Evolutionary conservation across 2,329 filamentous ascomycete species (phyloP), one percentile per base, ranked within the genome.

Genomic region (Rhytidhysteron rufulum): DNA sequence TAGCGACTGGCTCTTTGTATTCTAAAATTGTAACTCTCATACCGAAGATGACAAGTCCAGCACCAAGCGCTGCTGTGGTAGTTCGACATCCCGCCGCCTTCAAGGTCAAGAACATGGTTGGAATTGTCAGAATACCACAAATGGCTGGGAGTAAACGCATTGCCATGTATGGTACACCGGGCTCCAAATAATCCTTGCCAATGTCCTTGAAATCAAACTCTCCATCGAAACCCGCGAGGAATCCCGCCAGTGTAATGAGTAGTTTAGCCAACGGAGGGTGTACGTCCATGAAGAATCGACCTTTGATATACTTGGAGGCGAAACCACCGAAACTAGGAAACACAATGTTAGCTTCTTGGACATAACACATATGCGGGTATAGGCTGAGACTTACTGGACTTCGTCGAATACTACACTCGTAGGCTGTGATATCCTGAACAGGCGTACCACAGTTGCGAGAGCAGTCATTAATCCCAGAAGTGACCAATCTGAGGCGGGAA

Each of bases 231-330:
- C 93, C 93, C 57, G 90, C 93, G 49, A 96, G 70, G 83, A 86
- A 98, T 54, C 91, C 93, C 49, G 90, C 89, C 45, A 98, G 80
- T 38, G 93, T 95, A 58, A 98, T 91, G 53, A 98, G 82, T 63
- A 98, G 81, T 75, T 98, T 98, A 51, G 93, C 93, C 45, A 98
- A 78, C 33, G 93, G 93, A 22, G 93, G 93, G 65, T 98, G 93
- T n/a, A 98, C 93, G 65, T 98, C 93, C 93, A 98, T 98, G 69
- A 98, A 98, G 79, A 98, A 98, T 65, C 79, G 85, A 60, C 93
- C 93, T 76, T 98, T 97, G 78, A 98, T 97, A 69, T 98, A 98
- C 70, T 98, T 98, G 56, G 86, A 88, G 50, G 93, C 93, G 65
- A 98, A 98, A 35, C 93, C 93, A 66, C 93, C 93, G 67, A 98